Conservation (phyloP, 768 basidiomycete species). For the Podaxis mareebaensis region DNA sequence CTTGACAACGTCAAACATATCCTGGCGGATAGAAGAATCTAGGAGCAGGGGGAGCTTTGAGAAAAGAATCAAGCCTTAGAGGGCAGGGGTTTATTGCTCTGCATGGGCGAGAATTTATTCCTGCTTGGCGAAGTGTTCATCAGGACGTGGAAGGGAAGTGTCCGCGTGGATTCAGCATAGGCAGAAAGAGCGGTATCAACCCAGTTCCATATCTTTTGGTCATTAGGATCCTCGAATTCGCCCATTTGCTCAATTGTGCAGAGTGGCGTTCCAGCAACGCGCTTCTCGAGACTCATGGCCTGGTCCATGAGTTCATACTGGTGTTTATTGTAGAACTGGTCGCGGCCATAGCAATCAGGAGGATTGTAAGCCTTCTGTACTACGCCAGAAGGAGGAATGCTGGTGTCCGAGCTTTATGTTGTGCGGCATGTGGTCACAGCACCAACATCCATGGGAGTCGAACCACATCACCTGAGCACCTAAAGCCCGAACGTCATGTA, state of each 20-base stretch:
- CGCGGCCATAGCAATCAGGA: not conserved
- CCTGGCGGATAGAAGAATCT: not conserved
- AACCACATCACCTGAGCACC: no score
- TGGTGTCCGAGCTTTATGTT: no score
- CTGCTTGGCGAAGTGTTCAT: not conserved
- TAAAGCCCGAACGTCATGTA: no score
- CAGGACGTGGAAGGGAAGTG: not conserved
- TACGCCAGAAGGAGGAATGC: no score
- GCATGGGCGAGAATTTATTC: not conserved
- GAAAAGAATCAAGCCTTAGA: not conserved
- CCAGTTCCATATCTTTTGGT: not conserved
- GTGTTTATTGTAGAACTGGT: not conserved
- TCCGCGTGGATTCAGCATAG: not conserved
- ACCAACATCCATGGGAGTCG: no score
- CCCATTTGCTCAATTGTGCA: not conserved
- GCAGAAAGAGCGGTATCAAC: not conserved
- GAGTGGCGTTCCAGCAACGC: not conserved
- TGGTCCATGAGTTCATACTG: not conserved
- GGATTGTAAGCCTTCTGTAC: not conserved
- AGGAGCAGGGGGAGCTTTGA: not conserved
- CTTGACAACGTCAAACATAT: not conserved
- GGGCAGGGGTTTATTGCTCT: not conserved
- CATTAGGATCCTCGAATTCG: not conserved
- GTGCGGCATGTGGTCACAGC: no score
- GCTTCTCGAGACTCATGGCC: not conserved